phyloP scores from a whole-genome alignment of 2,329 filamentous ascomycete genomes.

The Colletotrichum sp. region DNA sequence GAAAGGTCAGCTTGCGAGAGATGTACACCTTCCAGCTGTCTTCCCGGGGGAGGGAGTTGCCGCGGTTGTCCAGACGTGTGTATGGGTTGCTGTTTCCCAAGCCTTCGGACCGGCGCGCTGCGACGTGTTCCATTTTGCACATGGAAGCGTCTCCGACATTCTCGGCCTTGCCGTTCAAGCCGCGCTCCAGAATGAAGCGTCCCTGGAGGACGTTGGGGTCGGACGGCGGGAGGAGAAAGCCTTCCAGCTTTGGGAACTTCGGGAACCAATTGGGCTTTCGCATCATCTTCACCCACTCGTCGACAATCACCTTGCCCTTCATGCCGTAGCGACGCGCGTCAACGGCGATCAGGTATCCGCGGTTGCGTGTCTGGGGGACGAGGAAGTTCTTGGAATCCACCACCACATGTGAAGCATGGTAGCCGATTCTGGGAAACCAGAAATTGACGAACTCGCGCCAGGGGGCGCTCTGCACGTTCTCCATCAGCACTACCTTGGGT shows the following conservation, averaged over 20 bases:
- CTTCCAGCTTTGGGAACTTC: constrained; percentile 66
- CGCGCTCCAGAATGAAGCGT: constrained; percentile 50
- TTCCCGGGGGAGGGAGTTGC: constrained; percentile 55
- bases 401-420: constrained; percentile 51
- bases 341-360: constrained; percentile 66
- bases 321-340: constrained; percentile 40
- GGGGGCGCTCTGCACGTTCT: constrained; percentile 70
- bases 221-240: constrained; percentile 63
- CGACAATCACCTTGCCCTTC: constrained; percentile 33
- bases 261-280: constrained; percentile 39
- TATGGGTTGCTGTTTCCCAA: constrained; percentile 63
- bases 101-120: constrained; percentile 51
- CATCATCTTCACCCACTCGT: constrained; percentile 51
- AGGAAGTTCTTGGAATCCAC: constrained; percentile 76
- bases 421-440: constrained; percentile 54
- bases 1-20: constrained; percentile 51
- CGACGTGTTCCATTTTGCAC: constrained; percentile 65
- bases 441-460: constrained; percentile 58
- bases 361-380: constrained; percentile 71
- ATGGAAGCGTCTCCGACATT: constrained; percentile 54
- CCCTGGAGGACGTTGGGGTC: constrained; percentile 58
- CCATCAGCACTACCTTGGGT: constrained; percentile 71
- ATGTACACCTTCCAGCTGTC: constrained; percentile 59
- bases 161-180: constrained; percentile 28
- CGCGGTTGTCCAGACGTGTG: constrained; percentile 63